Evolutionary conservation across 2,329 filamentous ascomycete species (phyloP).

Genomic region (Phaeosphaeria sp.): DNA sequence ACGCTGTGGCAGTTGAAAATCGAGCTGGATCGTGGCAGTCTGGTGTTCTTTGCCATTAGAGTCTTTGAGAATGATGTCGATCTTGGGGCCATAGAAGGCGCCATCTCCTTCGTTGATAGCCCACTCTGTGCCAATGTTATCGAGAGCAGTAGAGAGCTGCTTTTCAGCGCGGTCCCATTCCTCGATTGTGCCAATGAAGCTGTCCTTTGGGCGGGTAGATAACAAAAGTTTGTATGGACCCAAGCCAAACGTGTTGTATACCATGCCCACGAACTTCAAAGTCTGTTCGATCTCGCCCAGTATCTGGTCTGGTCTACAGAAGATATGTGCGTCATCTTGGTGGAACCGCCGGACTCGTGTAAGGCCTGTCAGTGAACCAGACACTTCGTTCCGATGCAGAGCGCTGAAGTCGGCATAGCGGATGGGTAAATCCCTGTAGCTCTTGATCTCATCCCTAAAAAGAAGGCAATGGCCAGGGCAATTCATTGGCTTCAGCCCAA

Average conservation of each 20-base stretch:
- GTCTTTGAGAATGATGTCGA: conserved; percentile 83
- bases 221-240: conserved; percentile 77
- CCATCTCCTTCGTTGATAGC: conserved; percentile 80
- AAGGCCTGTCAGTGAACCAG: conserved; percentile 79
- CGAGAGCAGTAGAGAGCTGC: conserved; percentile 70
- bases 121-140: conserved; percentile 72
- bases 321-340: conserved; percentile 91
- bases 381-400: conserved; percentile 85
- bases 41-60: conserved; percentile 82
- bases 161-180: conserved; percentile 73
- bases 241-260: conserved; percentile 74
- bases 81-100: conserved; percentile 91
- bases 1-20: conserved; percentile 85
- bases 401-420: conserved; percentile 88
- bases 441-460: conserved; percentile 75
- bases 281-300: conserved; percentile 75
- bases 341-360: conserved; percentile 87
- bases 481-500: conserved; percentile 91
- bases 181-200: conserved; percentile 76
- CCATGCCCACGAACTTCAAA: conserved; percentile 74
- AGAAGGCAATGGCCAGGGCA: conserved; percentile 88
- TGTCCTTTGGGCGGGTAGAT: conserved; percentile 77
- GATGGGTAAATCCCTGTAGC: conserved; percentile 81
- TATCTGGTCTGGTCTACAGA: conserved; percentile 80
- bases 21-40: conserved; percentile 86